Conservation (phyloP, 495 filamentous ascomycete genomes). For the Penicillium diatomitis region DNA sequence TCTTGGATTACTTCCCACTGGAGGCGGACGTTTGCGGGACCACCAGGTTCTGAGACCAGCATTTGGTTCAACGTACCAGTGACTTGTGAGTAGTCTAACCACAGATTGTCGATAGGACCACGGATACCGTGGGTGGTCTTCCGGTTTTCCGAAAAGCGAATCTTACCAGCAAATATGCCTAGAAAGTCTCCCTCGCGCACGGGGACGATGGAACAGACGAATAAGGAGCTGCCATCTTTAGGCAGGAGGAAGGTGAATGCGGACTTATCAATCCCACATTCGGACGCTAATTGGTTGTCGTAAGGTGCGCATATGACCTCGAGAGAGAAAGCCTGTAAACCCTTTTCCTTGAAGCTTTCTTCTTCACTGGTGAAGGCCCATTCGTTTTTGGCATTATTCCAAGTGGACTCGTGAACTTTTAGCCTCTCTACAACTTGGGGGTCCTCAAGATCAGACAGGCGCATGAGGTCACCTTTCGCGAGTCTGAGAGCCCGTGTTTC, state of each 20-base stretch:
- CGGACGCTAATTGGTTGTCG: no score
- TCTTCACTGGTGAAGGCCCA: no score
- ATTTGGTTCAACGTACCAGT: conserved; percentile 13
- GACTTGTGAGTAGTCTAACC: conserved; percentile 13
- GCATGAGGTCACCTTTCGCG: no score
- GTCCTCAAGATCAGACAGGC: no score
- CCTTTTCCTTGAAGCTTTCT: no score
- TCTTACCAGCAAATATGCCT: conserved; percentile 10
- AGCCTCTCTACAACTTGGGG: no score
- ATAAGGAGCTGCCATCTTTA: background rate
- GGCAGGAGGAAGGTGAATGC: conserved; percentile 1
- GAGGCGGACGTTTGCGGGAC: conserved; percentile 2
- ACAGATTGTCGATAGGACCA: conserved; percentile 10
- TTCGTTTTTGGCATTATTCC: no score
- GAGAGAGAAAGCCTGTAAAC: no score
- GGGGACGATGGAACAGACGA: conserved; percentile 2
- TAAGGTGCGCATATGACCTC: no score
- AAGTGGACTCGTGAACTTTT: no score
- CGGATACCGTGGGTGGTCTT: conserved; percentile 1
- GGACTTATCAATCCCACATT: no score
- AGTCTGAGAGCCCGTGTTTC: no score
- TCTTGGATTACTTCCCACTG: conserved; percentile 1
- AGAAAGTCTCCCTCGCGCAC: conserved; percentile 7
- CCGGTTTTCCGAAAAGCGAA: conserved; percentile 8
- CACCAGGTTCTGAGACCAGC: conserved; percentile 3